Evolutionary conservation across 192 early-diverging fungal genomes (phyloP).

Genomic region (Chytriomyces hyalinus): DNA sequence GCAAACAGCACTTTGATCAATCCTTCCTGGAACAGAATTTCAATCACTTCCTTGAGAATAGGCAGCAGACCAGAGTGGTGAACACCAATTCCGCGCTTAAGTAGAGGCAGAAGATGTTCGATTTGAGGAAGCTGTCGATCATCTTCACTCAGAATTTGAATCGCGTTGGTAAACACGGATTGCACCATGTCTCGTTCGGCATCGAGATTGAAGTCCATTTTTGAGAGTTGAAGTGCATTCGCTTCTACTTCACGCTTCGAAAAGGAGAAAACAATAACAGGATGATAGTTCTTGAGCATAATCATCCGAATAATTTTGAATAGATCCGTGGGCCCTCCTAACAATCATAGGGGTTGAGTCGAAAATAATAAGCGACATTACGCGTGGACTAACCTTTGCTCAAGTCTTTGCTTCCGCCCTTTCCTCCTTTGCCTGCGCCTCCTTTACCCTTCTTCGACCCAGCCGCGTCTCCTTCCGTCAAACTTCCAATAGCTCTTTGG

Average conservation of each 20-base stretch:
- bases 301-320: conserved; percentile 97
- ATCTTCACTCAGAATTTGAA: conserved; percentile 82
- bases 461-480: conserved; percentile 53
- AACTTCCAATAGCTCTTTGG: conserved; percentile 83
- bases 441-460: conserved; percentile 52
- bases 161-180: conserved; percentile 86
- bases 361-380: neutral
- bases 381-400: conserved; percentile 16
- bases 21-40: conserved; percentile 97
- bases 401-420: conserved; percentile 38
- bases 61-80: conserved; percentile 96
- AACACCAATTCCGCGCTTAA: conserved; percentile 93
- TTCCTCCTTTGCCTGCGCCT: conserved; percentile 48
- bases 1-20: conserved; percentile 97
- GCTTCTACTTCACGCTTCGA: conserved; percentile 91
- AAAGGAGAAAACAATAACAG: conserved; percentile 98
- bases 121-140: conserved; percentile 92
- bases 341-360: neutral
- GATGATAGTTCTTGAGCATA: conserved; percentile 92
- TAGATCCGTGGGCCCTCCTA: conserved; percentile 72
- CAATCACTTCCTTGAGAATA: conserved; percentile 95
- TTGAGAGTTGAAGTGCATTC: conserved; percentile 88
- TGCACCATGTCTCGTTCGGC: conserved; percentile 83
- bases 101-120: conserved; percentile 86
- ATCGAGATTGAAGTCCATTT: conserved; percentile 89